A percentile compares a stretch with the other conserved stretches of the same genome.
Evolutionary conservation across 768 basidiomycete species (phyloP).

Genomic region (Serendipita vermifera): DNA sequence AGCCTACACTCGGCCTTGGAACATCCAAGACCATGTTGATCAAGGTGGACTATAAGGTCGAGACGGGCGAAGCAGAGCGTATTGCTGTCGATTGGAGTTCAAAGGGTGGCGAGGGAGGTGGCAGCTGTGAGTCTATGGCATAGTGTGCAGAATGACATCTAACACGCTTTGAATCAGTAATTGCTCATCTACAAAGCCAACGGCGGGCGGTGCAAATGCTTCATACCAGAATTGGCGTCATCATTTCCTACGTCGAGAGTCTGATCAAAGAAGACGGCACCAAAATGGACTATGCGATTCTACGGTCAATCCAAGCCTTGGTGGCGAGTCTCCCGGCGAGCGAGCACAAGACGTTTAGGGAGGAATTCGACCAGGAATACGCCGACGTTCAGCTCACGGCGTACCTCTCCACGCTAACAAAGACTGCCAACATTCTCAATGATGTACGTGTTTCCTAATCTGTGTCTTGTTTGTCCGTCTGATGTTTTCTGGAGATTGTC

Average conservation of each 20-base stretch:
- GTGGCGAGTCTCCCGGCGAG: slow-evolving; percentile 81
- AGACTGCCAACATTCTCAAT: slow-evolving; percentile 75
- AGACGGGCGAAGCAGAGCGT: slow-evolving; percentile 96
- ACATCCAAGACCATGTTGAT: slow-evolving; percentile 68
- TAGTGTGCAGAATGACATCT: not conserved
- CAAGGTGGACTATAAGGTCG: slow-evolving; percentile 75
- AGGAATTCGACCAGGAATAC: slow-evolving; percentile 92
- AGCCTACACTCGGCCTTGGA: slow-evolving; percentile 73
- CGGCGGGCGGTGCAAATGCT: slow-evolving; percentile 95
- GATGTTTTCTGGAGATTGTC: slow-evolving; percentile 40
- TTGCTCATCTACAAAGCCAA: slow-evolving; percentile 82
- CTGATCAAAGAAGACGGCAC: slow-evolving; percentile 41
- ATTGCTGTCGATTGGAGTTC: slow-evolving; percentile 97
- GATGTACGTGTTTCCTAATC: slow-evolving; percentile 46
- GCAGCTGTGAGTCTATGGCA: slow-evolving; percentile 45
- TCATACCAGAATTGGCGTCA: slow-evolving; percentile 72
- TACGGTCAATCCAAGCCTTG: slow-evolving; percentile 76
- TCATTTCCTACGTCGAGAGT: slow-evolving; percentile 75
- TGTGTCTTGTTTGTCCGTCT: slow-evolving; percentile 9
- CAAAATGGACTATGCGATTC: slow-evolving; percentile 56
- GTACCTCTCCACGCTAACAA: slow-evolving; percentile 77
- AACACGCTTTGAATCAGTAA: slow-evolving; percentile 39
- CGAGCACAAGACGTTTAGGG: slow-evolving; percentile 65
- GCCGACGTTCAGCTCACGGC: slow-evolving; percentile 89
- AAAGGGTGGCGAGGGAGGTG: slow-evolving; percentile 69